Evolutionary conservation across 75 land plant species (phyloP), one percentile per base, ranked within the genome.

Genomic region (Cunninghamia lanceolata): DNA sequence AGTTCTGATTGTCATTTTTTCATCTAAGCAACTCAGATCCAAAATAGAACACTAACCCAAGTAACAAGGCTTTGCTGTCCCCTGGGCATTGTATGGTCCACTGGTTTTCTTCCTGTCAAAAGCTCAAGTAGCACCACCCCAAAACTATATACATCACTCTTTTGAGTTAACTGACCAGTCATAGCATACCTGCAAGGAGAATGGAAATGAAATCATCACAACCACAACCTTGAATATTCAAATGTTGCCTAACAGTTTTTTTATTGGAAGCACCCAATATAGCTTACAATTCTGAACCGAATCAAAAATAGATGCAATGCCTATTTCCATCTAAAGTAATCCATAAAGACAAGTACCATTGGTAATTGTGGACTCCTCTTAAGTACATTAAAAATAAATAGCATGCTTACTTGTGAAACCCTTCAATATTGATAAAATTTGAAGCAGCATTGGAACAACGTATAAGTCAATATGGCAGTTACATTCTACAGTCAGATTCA

Each of bases 31-130:
- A 16, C 17, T 35, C 32, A 40, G 8, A n/a, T n/a, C 21, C 16
- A 42, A 85, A 74, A 21, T 68, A 77, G 2, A 83, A 83, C 34
- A 17, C 92, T 84, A 85, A 92, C 95, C 95, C 95, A 94, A 71
- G 95, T 94, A 46, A 94, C 95, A 76, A 94, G 91, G 83, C 95
- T 94, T 85, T 94, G 95, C 82, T 94, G 95, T 54, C 94, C 95
- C 71, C 95, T 88, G 39, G 95, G 95, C 95, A 94, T 94, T 17
- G 95, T 93, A 81, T 90, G 95, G 70, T 94, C 95, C 39, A 94
- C 95, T n/a, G 95, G 95, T 87, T 93, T 93, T 79, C 95, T 88
- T 10, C 95, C 95, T 79, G 95, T 94, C 46, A 94, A 88, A 85
- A 94, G 93, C 84, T 94, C 95, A 77, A 94, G 83, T 30, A 93